These are phyloP conservation scores for Psophocarpus tetragonolobus DNA, from an alignment of 306 rosid species.

Conservation along the genomic window DNA sequence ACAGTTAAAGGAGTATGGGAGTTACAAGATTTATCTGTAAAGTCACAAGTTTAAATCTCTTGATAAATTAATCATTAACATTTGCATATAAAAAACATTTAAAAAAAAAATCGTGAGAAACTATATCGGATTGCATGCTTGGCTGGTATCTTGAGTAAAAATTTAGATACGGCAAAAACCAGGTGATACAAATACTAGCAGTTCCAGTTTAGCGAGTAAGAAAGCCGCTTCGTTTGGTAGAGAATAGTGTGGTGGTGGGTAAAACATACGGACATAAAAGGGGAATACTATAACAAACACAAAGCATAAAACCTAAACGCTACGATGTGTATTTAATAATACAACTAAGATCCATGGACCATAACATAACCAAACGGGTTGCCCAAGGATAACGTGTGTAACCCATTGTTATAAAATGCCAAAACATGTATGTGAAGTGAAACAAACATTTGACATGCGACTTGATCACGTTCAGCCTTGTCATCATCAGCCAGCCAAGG, in stretches of 20 bases:
- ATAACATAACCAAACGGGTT: background rate
- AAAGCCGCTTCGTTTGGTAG: too few relatives aligned
- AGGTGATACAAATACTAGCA: too few relatives aligned
- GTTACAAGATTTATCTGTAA: too few relatives aligned
- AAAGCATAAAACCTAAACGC: background rate
- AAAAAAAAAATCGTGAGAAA: too few relatives aligned
- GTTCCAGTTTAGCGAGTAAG: too few relatives aligned
- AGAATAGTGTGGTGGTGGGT: background rate
- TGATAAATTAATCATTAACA: too few relatives aligned
- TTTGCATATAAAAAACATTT: too few relatives aligned
- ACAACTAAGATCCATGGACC: background rate
- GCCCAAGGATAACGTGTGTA: conserved; percentile 15
- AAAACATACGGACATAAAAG: background rate
- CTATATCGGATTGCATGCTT: too few relatives aligned
- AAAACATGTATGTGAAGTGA: conserved; percentile 36
- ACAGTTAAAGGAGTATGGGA: too few relatives aligned
- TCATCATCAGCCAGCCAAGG: conserved; percentile 41
- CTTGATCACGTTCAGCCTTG: conserved; percentile 27
- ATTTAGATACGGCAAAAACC: too few relatives aligned
- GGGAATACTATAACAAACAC: background rate
- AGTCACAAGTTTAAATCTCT: too few relatives aligned
- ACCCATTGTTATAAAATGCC: conserved; percentile 18
- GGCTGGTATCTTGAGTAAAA: too few relatives aligned
- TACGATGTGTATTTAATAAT: background rate
- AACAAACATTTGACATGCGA: conserved; percentile 27